phyloP scores from a whole-genome alignment of 1,284 basidiomycete genomes.

The Heterobasidion parviporum region DNA sequence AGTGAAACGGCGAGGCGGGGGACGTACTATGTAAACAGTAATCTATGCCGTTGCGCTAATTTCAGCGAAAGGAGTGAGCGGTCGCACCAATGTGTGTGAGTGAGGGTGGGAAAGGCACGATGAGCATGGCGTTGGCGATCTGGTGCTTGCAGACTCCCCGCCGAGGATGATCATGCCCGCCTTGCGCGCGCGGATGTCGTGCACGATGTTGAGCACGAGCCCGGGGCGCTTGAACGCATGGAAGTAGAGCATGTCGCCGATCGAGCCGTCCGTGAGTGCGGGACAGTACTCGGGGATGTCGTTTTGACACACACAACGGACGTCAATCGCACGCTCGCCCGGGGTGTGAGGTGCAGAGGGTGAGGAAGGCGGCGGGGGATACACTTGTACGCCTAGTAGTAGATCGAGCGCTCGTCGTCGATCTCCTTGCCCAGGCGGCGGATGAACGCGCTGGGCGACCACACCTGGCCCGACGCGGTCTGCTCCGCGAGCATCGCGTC shows the following conservation, averaged over 20 bases:
- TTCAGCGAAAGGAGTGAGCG: not conserved
- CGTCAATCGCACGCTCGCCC: slow-evolving; percentile 18
- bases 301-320: slow-evolving; percentile 50
- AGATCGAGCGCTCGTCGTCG: slow-evolving; percentile 93
- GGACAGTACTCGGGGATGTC: slow-evolving; percentile 98
- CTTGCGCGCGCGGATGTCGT: slow-evolving; percentile 88
- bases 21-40: slow-evolving; percentile 89
- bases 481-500: slow-evolving; percentile 91
- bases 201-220: slow-evolving; percentile 88
- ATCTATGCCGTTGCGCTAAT: slow-evolving; percentile 93
- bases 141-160: slow-evolving; percentile 99
- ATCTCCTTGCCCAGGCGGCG: slow-evolving; percentile 92
- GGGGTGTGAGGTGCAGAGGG: no score
- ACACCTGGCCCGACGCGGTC: slow-evolving; percentile 58
- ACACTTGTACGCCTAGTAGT: slow-evolving; percentile 98
- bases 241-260: slow-evolving; percentile 99
- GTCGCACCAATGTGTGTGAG: not conserved
- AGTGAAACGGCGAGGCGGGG: no score
- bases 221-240: slow-evolving; percentile 92
- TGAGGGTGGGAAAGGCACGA: slow-evolving; percentile 33
- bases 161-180: slow-evolving; percentile 99
- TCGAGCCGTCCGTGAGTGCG: slow-evolving; percentile 93
- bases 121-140: slow-evolving; percentile 99
- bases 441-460: slow-evolving; percentile 96
- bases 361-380: slow-evolving; percentile 24